Conservation (phyloP, 306 rosid species). For the Begonia loranthoides region DNA sequence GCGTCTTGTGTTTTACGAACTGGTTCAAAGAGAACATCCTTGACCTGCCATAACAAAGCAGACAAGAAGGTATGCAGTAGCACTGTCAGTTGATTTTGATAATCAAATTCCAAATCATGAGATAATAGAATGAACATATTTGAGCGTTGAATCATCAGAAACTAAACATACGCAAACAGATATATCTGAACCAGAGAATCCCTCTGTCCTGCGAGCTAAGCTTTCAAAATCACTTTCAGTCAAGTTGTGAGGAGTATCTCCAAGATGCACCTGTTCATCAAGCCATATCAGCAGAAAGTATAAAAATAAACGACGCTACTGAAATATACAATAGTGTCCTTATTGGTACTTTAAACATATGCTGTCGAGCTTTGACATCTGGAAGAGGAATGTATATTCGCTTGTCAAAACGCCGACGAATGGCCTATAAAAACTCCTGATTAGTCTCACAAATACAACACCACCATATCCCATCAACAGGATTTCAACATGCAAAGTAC, state of each 20-base stretch:
- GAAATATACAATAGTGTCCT: constrained; percentile 9
- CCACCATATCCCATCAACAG: constrained; percentile 2
- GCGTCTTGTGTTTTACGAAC: constrained; percentile 97
- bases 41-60: constrained; percentile 34
- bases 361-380: constrained; percentile 87
- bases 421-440: constrained; percentile 52
- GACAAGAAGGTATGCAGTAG: no score
- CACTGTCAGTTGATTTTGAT: no score
- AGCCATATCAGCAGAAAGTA: constrained; percentile 9
- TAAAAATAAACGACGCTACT: background rate
- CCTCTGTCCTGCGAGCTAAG: constrained; percentile 70
- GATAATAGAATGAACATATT: no score
- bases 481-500: background rate
- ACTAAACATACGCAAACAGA: constrained; percentile 78
- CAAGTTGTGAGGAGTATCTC: constrained; percentile 93
- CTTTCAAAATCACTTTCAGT: constrained; percentile 77
- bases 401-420: constrained; percentile 96
- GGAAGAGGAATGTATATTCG: constrained; percentile 98
- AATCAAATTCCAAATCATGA: no score
- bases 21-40: constrained; percentile 93
- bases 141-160: no score
- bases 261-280: constrained; percentile 79
- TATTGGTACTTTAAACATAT: constrained; percentile 71
- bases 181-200: constrained; percentile 95
- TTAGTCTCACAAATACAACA: constrained; percentile 16